phyloP scores from a whole-genome alignment of 306 rosid genomes.

The Fragaria nilgerrensis region DNA sequence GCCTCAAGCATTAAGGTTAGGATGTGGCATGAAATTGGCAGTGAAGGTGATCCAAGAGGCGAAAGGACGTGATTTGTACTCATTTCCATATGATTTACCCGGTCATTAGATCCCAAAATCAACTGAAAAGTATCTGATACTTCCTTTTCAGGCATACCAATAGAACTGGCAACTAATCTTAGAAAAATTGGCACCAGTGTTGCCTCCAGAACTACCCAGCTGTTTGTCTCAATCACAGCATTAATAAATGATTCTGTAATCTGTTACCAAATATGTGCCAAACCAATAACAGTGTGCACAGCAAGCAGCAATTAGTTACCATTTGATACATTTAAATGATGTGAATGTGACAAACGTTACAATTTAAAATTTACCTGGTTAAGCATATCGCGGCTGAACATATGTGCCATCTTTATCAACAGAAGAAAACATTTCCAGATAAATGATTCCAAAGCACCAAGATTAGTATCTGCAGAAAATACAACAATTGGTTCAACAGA shows the following conservation, averaged over 20 bases:
- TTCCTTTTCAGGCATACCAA: slow-evolving; percentile 46
- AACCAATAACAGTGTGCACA: slow-evolving; percentile 16
- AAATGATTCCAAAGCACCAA: slow-evolving; percentile 45
- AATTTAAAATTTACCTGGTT: slow-evolving; percentile 53
- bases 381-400: slow-evolving; percentile 48
- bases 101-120: slow-evolving; percentile 28
- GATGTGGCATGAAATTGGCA: slow-evolving; percentile 64
- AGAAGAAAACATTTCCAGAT: slow-evolving; percentile 71
- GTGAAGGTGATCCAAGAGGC: slow-evolving; percentile 36
- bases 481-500: background rate
- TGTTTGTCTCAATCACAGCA: slow-evolving; percentile 50
- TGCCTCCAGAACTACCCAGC: slow-evolving; percentile 60
- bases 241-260: slow-evolving; percentile 53
- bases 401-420: slow-evolving; percentile 45
- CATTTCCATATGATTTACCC: slow-evolving; percentile 21
- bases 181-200: slow-evolving; percentile 56
- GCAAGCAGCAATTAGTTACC: slow-evolving; percentile 15
- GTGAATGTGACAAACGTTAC: slow-evolving; percentile 12
- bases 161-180: slow-evolving; percentile 58
- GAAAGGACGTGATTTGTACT: slow-evolving; percentile 31
- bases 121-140: slow-evolving; percentile 40
- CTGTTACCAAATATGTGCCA: slow-evolving; percentile 40
- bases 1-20: slow-evolving; percentile 62
- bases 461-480: slow-evolving; percentile 42
- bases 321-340: background rate